phyloP scores from a whole-genome alignment of 2,329 filamentous ascomycete species.

The Passalora sequoiae region DNA sequence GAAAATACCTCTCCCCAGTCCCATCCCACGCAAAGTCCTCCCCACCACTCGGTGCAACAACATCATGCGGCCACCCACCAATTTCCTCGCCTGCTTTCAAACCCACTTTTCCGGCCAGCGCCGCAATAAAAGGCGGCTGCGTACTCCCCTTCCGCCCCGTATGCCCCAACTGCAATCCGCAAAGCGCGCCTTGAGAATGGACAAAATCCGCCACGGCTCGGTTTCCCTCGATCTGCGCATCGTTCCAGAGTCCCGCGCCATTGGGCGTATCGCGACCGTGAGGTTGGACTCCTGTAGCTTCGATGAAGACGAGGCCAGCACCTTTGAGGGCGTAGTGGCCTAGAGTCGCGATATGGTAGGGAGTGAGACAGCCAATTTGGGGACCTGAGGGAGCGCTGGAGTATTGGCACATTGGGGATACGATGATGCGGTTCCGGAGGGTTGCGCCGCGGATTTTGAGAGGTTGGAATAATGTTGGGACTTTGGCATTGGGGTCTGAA shows the following conservation, averaged over 20 bases:
- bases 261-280: constrained; percentile 79
- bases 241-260: constrained; percentile 74
- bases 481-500: constrained; percentile 40
- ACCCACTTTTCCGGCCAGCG: constrained; percentile 36
- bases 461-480: constrained; percentile 56
- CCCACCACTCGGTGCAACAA: constrained; percentile 51
- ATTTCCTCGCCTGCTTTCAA: constrained; percentile 47
- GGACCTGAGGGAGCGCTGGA: constrained; percentile 51
- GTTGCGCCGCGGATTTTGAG: constrained; percentile 52
- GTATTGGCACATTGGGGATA: constrained; percentile 64
- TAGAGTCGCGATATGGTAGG: constrained; percentile 75
- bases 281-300: constrained; percentile 70
- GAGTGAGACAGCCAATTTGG: constrained; percentile 62
- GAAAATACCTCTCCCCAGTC: constrained; percentile 34
- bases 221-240: constrained; percentile 70
- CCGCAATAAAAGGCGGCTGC: constrained; percentile 56
- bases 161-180: constrained; percentile 75
- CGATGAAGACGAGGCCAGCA: constrained; percentile 66
- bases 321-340: constrained; percentile 73
- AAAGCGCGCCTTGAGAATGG: constrained; percentile 69
- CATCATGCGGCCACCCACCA: constrained; percentile 51
- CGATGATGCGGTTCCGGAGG: constrained; percentile 60
- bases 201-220: constrained; percentile 68
- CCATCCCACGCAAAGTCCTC: constrained; percentile 39
- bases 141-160: constrained; percentile 62